A percentile compares a stretch with the other conserved stretches of the same genome.
These are phyloP conservation scores for Cornus florida DNA, from an alignment of 148 eudicot genomes.

Conservation along the genomic window DNA sequence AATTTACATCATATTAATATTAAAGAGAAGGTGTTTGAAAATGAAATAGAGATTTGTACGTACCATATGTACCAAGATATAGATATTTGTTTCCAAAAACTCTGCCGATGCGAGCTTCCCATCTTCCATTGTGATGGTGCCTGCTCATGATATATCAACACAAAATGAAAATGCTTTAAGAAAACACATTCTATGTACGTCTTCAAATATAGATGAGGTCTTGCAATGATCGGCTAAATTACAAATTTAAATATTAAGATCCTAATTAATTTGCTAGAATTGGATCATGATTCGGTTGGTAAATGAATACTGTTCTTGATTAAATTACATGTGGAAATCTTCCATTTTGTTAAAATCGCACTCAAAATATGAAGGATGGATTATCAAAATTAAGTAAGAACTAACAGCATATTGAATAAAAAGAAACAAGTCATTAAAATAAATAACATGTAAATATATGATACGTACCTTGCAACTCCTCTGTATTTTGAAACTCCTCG, in stretches of 20 bases:
- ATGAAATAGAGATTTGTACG: neutral
- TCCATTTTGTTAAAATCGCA: no score
- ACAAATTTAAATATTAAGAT: neutral
- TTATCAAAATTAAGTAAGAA: no score
- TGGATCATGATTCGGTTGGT: neutral
- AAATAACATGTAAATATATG: neutral
- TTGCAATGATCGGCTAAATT: neutral
- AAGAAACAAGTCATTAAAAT: neutral
- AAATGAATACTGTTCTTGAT: neutral
- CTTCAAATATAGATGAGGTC: no score
- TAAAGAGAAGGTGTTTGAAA: neutral
- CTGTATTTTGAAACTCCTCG: constrained; percentile 79
- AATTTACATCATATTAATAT: no score
- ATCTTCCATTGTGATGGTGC: constrained; percentile 90
- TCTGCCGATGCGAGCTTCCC: constrained; percentile 93
- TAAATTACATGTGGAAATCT: no score
- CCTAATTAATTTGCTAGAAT: neutral
- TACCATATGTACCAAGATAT: constrained; percentile 86
- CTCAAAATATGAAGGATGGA: no score
- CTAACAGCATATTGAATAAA: neutral
- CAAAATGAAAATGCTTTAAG: neutral
- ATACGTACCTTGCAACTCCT: constrained; percentile 72
- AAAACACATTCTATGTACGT: neutral
- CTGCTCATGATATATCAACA: constrained; percentile 24
- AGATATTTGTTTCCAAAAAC: constrained; percentile 89